Percentiles rank a stretch among this genome's conserved stretches.
These are phyloP conservation scores for Malus hybrid DNA, from an alignment of 331 rosid species.

Conservation along the genomic window DNA sequence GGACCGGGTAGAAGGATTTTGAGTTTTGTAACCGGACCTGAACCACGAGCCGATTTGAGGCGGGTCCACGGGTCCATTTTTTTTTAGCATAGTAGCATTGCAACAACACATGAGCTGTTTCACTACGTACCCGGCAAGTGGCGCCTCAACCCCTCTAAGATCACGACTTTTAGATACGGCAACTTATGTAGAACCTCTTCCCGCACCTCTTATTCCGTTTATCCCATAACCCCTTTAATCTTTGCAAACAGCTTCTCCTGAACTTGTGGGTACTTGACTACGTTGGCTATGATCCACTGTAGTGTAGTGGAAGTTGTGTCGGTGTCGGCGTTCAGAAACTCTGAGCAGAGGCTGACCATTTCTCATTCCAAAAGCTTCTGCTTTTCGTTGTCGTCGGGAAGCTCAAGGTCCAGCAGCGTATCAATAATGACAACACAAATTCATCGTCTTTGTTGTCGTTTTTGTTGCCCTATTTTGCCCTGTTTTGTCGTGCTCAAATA, in stretches of 20 bases:
- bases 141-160: no score
- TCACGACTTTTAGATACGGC: no score
- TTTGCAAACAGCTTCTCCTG: constrained; percentile 38
- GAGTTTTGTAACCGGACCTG: no score
- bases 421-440: constrained; percentile 35
- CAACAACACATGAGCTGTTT: no score
- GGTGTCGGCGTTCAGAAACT: constrained; percentile 46
- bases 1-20: no score
- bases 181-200: constrained; percentile 32
- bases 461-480: neutral
- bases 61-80: no score
- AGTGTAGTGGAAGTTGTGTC: constrained; percentile 44
- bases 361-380: constrained; percentile 37
- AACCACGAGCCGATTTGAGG: no score
- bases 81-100: no score
- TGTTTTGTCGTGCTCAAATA: constrained; percentile 29
- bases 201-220: constrained; percentile 15
- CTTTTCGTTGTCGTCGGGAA: constrained; percentile 31
- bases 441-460: constrained; percentile 11
- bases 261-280: constrained; percentile 44
- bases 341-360: constrained; percentile 37
- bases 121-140: no score
- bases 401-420: constrained; percentile 35
- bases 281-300: constrained; percentile 62
- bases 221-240: constrained; percentile 15